Conservation (phyloP, 192 early-diverging fungal genomes). For the Coemansia sp. region DNA sequence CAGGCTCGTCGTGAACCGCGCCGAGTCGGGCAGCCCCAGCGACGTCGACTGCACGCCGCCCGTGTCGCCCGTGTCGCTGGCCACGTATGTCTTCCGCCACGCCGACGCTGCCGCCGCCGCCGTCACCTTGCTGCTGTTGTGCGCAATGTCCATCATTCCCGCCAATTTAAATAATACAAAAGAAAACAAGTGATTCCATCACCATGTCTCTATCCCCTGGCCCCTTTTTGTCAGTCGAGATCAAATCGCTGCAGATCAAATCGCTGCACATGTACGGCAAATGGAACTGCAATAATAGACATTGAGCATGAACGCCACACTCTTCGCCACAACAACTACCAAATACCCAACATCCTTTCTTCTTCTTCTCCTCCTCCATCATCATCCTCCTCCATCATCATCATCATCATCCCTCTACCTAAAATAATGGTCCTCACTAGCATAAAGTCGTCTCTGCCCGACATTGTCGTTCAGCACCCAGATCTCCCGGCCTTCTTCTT, state of each 20-base stretch:
- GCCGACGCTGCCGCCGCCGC: constrained; percentile 16
- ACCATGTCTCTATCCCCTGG: no score
- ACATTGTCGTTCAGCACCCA: constrained; percentile 1
- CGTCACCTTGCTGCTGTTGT: not conserved
- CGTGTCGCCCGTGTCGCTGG: constrained; percentile 43
- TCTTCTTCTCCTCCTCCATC: not conserved
- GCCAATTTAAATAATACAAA: no score
- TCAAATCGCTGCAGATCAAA: no score
- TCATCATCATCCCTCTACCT: no score
- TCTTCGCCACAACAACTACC: no score
- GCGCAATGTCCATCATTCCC: no score
- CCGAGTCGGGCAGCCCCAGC: constrained; percentile 48
- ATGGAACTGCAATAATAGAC: no score
- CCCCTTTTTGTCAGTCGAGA: no score
- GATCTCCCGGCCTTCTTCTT: constrained; percentile 29
- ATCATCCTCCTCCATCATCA: no score
- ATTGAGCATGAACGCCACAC: no score
- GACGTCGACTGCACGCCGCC: constrained; percentile 49
- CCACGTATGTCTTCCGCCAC: constrained; percentile 47
- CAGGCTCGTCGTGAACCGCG: constrained; percentile 55
- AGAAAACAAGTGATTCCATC: no score
- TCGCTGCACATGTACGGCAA: no score
- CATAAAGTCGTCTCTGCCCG: constrained; percentile 3
- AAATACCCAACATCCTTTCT: constrained; percentile 8
- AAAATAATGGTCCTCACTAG: not conserved